Conservation (phyloP, 78 protist species). For the Chrysochromulina parva region DNA sequence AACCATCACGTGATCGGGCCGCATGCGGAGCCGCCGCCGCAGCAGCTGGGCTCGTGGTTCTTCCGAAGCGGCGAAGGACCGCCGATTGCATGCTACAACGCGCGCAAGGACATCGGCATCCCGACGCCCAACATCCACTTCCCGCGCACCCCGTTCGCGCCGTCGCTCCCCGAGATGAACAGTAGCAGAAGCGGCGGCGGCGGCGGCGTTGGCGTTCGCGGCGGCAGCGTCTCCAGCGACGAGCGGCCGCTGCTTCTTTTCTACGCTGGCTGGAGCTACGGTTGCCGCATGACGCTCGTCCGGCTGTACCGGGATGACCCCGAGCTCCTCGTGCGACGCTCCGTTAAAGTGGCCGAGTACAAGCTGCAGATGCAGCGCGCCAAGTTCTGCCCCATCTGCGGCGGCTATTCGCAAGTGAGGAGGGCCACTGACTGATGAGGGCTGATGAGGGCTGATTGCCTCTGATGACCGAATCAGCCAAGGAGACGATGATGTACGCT, state of each 20-base stretch:
- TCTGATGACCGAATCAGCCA: no score
- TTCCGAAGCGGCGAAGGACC: neutral
- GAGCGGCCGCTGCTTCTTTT: neutral
- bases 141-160: neutral
- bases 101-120: neutral
- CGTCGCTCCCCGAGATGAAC: no score
- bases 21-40: neutral
- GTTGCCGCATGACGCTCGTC: neutral
- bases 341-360: neutral
- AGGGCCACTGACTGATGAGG: no score
- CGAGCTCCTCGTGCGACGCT: neutral
- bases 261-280: neutral
- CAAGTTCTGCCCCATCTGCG: neutral
- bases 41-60: neutral
- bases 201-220: no score
- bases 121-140: neutral
- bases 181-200: no score
- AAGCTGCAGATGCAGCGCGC: neutral
- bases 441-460: no score
- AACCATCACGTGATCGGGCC: neutral
- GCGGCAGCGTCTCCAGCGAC: no score
- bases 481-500: no score
- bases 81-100: neutral
- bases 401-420: conserved; percentile 4
- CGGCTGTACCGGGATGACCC: neutral